Base-by-base conservation (phyloP, 495 filamentous ascomycete species). In the Amniculicola lignicola region DNA sequence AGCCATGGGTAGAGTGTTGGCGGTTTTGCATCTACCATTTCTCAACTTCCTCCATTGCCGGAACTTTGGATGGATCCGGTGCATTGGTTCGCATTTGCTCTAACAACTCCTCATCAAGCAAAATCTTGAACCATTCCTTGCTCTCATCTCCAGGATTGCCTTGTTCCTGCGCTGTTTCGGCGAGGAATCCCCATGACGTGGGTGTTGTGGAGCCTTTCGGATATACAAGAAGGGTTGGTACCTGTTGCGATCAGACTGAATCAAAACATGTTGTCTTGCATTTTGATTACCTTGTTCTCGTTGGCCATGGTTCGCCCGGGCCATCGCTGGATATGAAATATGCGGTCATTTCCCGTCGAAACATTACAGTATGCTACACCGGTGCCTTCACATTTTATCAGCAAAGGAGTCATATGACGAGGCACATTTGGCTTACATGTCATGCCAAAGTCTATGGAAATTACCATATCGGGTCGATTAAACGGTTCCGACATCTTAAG, bases 371-470 rank as follows among this genome's bases (percentile, higher is more conserved):
- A 83, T 25, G 77, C 77, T n/a, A 81, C 80, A 9, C 80, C 80
- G 76, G 42, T 48, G 36, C 22, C 51, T 62, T 22, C 19, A 46
- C n/a, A 22, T 62, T 18, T 57, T 23, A 25, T n/a, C 1, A 35
- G 6, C 31, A 15, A 35, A 22, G n/a, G 16, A 11, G 5, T 27
- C 37, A n/a, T 22, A 43, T 44, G 24, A 54, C 56, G 45, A 56
- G 4, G 10, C n/a, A 58, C 46, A 38, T 40, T 33, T 7, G 29
- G 59, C 67, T 39, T 70, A 77, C 73, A 82, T 19, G 81, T 83
- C 68, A 81, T 83, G 2, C 81, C 81, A 51, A 83, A 72, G 54
- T 84, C 81, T 39, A 84, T 70, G 16, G 78, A 77, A 23, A 83
- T 74, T 14, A 81, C 63, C 44, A 83, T 75, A 56, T 82, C 79